Percentiles rank a stretch among this genome's conserved stretches.
Evolutionary conservation across 306 rosid species (phyloP).

Genomic region (Cucurbita argyrosperma): DNA sequence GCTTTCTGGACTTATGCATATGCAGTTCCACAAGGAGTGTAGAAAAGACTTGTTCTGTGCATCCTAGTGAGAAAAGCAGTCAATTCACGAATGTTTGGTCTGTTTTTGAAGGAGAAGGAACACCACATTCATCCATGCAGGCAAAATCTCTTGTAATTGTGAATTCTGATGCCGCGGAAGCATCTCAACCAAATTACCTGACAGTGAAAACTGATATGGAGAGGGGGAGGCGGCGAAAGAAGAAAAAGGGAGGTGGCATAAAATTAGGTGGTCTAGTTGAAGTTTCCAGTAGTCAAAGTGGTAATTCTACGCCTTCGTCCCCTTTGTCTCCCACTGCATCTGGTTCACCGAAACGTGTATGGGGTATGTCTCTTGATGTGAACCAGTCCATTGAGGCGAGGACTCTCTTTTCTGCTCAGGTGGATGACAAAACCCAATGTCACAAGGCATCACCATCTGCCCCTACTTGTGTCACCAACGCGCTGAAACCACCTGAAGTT

Average conservation of each 20-base stretch:
- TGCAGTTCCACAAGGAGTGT: constrained; percentile 16
- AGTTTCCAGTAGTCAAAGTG: constrained; percentile 95
- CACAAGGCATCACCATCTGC: constrained; percentile 15
- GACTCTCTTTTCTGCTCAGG: constrained; percentile 16
- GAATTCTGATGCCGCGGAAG: constrained; percentile 24
- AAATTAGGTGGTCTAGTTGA: constrained; percentile 44
- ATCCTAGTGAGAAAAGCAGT: constrained; percentile 19
- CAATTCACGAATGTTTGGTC: constrained; percentile 22
- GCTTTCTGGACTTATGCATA: constrained; percentile 27
- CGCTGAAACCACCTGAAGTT: constrained; percentile 19
- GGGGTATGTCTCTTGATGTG: constrained; percentile 35
- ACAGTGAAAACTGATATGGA: constrained; percentile 58
- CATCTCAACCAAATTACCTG: constrained; percentile 31
- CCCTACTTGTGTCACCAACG: constrained; percentile 18
- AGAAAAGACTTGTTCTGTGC: constrained; percentile 17
- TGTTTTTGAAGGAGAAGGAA: constrained; percentile 25
- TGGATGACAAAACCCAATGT: constrained; percentile 10
- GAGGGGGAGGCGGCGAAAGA: constrained; percentile 56
- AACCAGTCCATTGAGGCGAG: constrained; percentile 34
- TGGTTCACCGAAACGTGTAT: constrained; percentile 27
- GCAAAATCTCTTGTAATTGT: constrained; percentile 18
- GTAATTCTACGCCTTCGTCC: constrained; percentile 91
- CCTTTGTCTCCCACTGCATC: constrained; percentile 55
- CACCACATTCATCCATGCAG: constrained; percentile 14
- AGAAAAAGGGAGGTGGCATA: constrained; percentile 43